A percentile compares a stretch with the other conserved stretches of the same genome.
These are phyloP conservation scores for Aphanomyces euteiches DNA, from an alignment of 352 stramenopile species.

Conservation along the genomic window DNA sequence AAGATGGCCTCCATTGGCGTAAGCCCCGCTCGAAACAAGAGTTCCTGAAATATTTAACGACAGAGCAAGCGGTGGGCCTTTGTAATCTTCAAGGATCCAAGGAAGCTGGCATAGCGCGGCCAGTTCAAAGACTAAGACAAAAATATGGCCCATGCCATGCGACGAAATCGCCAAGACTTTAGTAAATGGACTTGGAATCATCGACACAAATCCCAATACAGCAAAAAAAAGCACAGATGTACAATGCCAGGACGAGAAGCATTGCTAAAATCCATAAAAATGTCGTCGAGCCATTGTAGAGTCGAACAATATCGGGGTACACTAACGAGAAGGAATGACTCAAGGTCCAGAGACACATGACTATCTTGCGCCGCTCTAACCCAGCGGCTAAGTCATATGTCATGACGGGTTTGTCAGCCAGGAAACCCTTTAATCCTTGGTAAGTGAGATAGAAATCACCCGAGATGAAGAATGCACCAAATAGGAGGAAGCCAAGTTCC, in stretches of 20 bases:
- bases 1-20: background rate
- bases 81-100: background rate
- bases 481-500: background rate
- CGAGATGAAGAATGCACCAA: background rate
- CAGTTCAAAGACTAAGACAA: conserved; percentile 1
- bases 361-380: conserved; percentile 21
- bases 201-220: conserved; percentile 7
- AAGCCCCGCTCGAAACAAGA: background rate
- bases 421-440: conserved; percentile 2
- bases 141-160: background rate
- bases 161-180: background rate
- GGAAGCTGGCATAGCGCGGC: background rate
- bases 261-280: background rate
- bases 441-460: conserved; percentile 6
- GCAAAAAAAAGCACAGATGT: background rate
- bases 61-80: background rate
- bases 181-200: background rate
- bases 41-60: background rate
- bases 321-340: background rate
- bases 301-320: conserved; percentile 7
- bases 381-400: conserved; percentile 23
- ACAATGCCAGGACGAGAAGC: background rate
- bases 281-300: background rate
- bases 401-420: conserved; percentile 21
- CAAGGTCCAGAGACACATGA: background rate